Evolutionary conservation across 495 filamentous ascomycete species (phyloP), one percentile per base, ranked within the genome.

Genomic region (Tuber borchii): DNA sequence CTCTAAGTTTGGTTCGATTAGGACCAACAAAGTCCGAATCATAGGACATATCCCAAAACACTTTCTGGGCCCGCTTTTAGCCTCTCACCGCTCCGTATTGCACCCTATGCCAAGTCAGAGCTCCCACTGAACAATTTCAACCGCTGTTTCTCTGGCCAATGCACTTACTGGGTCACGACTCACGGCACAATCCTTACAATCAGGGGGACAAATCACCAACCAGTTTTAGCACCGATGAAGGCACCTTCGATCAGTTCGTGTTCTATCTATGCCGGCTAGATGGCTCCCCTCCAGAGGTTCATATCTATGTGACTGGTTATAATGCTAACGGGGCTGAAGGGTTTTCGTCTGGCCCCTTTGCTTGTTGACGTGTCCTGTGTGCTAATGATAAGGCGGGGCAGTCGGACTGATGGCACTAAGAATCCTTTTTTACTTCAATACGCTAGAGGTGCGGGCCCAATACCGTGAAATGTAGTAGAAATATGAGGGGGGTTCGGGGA

Each of bases 191-290:
- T 37, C 34, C 34, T 37, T 37, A 37, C 34, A 37, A 37, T 2
- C 34, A 37, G 34, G 34, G 34, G 34, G 34, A 37, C 34, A 37
- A 37, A 37, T 61, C 75, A 8, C 48, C 71, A 2, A 65, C 75
- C 20, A 71, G 69, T 19, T 68, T 74, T 34, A 34, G 44, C 45
- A 39, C 44, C 22, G 22, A 69, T 0, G 73, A 75, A 12, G 79
- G 78, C 14, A 73, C 68, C 26, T 83, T 83, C 61, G 73, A 78
- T 43, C 74, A 84, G 8, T 70, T 78, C 20, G 73, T 44, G 0
- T 81, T 85, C 51, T 83, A 78, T 46, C 74, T 85, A 37, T 81
- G 84, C 69, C 83, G 84, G 26, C 77, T 85, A 73, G 81, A 70
- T 71, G 74, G 76, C 22, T 84, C 82, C 17, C 76, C 69, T 17